phyloP scores from a whole-genome alignment of 2,329 filamentous ascomycete species.

The Aquanectria penicillioides region DNA sequence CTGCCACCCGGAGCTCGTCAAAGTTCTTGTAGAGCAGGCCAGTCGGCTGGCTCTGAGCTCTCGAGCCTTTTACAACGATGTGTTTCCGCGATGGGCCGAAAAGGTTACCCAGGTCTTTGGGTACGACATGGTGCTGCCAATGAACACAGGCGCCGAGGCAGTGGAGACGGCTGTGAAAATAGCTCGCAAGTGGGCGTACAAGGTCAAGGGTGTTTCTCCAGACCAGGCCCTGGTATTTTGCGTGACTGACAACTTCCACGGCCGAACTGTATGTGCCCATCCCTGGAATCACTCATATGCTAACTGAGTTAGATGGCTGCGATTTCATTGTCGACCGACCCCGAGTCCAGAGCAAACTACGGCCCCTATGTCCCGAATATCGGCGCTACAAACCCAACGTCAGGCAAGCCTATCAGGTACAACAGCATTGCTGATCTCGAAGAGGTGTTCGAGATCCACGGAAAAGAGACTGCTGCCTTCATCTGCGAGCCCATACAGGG shows the following conservation, averaged over 20 bases:
- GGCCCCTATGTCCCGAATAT: slow-evolving; percentile 94
- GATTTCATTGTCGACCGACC: slow-evolving; percentile 95
- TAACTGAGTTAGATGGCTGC: slow-evolving; percentile 77
- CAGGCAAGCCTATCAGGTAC: slow-evolving; percentile 80
- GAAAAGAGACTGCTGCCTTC: slow-evolving; percentile 88
- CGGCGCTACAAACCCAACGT: slow-evolving; percentile 79
- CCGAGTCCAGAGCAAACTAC: slow-evolving; percentile 96
- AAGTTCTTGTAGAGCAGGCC: slow-evolving; percentile 89
- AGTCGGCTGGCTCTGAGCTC: slow-evolving; percentile 90
- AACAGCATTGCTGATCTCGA: slow-evolving; percentile 86
- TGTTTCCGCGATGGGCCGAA: slow-evolving; percentile 94
- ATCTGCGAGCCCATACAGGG: slow-evolving; percentile 97
- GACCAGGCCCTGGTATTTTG: slow-evolving; percentile 61
- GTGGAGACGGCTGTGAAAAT: slow-evolving; percentile 25
- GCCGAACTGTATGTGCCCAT: slow-evolving; percentile 77
- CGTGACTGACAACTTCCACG: slow-evolving; percentile 93
- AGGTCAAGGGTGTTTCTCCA: slow-evolving; percentile 17
- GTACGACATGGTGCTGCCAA: slow-evolving; percentile 97
- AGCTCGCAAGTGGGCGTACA: slow-evolving; percentile 29
- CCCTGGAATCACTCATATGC: not conserved
- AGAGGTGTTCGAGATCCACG: slow-evolving; percentile 80
- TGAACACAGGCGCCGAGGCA: slow-evolving; percentile 95
- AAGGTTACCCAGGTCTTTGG: slow-evolving; percentile 89
- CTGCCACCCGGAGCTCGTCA: slow-evolving; percentile 95
- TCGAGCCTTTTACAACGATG: slow-evolving; percentile 96